Percentiles rank a stretch among this genome's conserved stretches.
Evolutionary conservation across 1,284 basidiomycete species (phyloP).

Genomic region (Naganishia sp.): DNA sequence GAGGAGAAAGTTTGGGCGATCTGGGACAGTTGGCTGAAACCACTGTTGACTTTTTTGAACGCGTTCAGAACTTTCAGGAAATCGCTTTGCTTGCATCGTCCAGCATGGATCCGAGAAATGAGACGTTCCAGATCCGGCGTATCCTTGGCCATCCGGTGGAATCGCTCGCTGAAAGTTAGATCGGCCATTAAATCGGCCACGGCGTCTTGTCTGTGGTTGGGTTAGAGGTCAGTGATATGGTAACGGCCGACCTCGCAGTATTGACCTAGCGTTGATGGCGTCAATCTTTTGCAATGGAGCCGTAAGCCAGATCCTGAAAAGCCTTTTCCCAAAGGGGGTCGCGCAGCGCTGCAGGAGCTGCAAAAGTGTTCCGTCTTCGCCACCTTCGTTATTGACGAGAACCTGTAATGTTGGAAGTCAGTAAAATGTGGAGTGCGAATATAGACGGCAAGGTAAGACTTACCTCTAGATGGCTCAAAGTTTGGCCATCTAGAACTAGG

Average conservation of each 20-base stretch:
- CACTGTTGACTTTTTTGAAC: conserved; percentile 71
- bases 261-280: conserved; percentile 82
- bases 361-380: conserved; percentile 81
- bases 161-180: conserved; percentile 71
- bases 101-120: conserved; percentile 89
- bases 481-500: conserved; percentile 86
- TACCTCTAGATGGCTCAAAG: conserved; percentile 88
- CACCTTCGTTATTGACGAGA: conserved; percentile 85
- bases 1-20: conserved; percentile 73
- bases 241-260: too few species aligned
- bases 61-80: conserved; percentile 77
- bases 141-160: conserved; percentile 71
- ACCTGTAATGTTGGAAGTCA: conserved; percentile 57
- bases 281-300: conserved; percentile 76
- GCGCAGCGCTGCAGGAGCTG: conserved; percentile 79
- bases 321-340: conserved; percentile 87
- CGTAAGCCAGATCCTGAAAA: conserved; percentile 93
- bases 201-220: conserved; percentile 71
- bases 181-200: conserved; percentile 83
- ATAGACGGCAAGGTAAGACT: conserved; percentile 24
- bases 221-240: neutral
- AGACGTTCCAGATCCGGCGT: conserved; percentile 91
- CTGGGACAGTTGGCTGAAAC: conserved; percentile 65
- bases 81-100: conserved; percentile 79
- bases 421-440: neutral